Conservation (phyloP, 805 yeast species). For the Blastobotrys chiropterorum region DNA sequence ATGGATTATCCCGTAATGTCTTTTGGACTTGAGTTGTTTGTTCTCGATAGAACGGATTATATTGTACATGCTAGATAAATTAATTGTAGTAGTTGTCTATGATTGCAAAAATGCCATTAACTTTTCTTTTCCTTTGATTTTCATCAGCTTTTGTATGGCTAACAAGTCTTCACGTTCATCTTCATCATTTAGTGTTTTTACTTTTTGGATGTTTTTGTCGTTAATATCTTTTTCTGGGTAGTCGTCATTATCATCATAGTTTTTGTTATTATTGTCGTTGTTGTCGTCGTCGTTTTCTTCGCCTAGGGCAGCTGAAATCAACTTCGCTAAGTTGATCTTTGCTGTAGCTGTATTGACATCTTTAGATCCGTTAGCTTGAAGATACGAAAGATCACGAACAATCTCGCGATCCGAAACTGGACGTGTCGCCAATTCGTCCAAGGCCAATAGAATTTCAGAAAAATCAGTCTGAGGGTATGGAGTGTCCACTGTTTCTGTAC, state of each 20-base stretch:
- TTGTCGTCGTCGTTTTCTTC: slow-evolving; percentile 18
- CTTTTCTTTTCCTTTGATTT: slow-evolving; percentile 62
- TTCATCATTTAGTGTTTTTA: slow-evolving; percentile 19
- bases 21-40: no score
- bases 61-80: background rate
- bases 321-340: slow-evolving; percentile 19
- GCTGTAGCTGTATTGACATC: slow-evolving; percentile 30
- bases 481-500: slow-evolving; percentile 30
- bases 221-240: slow-evolving; percentile 8
- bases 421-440: slow-evolving; percentile 28
- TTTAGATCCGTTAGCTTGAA: slow-evolving; percentile 29
- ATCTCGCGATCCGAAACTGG: slow-evolving; percentile 27
- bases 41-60: no score
- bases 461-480: slow-evolving; percentile 29
- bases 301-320: slow-evolving; percentile 34
- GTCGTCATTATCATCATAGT: slow-evolving; percentile 16
- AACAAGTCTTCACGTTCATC: slow-evolving; percentile 29
- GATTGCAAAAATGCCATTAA: slow-evolving; percentile 49
- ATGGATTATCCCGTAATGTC: no score
- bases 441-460: slow-evolving; percentile 33
- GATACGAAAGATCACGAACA: slow-evolving; percentile 33
- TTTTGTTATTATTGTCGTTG: slow-evolving; percentile 22
- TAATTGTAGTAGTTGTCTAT: background rate
- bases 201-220: slow-evolving; percentile 13
- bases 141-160: slow-evolving; percentile 54